Evolutionary conservation across 1,284 basidiomycete genomes (phyloP).

Genomic region (Anthracocystis walkeri): DNA sequence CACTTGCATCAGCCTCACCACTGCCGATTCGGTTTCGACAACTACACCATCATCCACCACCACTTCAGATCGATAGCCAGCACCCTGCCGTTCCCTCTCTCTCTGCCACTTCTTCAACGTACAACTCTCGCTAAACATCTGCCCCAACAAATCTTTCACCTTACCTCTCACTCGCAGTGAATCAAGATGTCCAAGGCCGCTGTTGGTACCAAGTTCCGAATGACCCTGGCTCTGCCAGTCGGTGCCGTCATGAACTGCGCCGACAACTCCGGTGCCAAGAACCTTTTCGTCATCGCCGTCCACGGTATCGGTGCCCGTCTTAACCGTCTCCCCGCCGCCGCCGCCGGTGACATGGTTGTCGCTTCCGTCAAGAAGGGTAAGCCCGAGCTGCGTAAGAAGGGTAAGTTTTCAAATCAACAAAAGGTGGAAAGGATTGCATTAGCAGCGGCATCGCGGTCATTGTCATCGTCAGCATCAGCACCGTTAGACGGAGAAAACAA

Average conservation of each 20-base stretch:
- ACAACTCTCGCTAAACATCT: slow-evolving; percentile 23
- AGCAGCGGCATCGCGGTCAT: slow-evolving; percentile 4
- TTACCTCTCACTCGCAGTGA: slow-evolving; percentile 26
- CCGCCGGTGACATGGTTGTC: slow-evolving; percentile 99
- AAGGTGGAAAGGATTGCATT: no score
- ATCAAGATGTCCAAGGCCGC: slow-evolving; percentile 68
- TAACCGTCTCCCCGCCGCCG: slow-evolving; percentile 96
- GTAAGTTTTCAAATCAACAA: slow-evolving; percentile 73
- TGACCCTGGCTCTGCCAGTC: slow-evolving; percentile 82
- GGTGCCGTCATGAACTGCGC: slow-evolving; percentile 99
- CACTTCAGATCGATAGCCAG: slow-evolving; percentile 19
- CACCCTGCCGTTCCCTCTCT: background rate
- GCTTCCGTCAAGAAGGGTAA: slow-evolving; percentile 99
- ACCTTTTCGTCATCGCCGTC: slow-evolving; percentile 89
- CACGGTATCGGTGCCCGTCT: slow-evolving; percentile 94
- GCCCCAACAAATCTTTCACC: background rate
- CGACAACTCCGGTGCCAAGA: slow-evolving; percentile 99
- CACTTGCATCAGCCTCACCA: background rate
- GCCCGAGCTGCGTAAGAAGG: slow-evolving; percentile 99
- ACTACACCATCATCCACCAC: background rate
- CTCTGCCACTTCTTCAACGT: background rate
- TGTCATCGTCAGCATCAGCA: slow-evolving; percentile 7
- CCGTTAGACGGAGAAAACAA: no score
- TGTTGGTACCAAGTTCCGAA: slow-evolving; percentile 94
- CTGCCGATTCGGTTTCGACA: background rate